Base-by-base conservation (phyloP, 2,329 filamentous ascomycete genomes). In the Botrytis hyacinthi region DNA sequence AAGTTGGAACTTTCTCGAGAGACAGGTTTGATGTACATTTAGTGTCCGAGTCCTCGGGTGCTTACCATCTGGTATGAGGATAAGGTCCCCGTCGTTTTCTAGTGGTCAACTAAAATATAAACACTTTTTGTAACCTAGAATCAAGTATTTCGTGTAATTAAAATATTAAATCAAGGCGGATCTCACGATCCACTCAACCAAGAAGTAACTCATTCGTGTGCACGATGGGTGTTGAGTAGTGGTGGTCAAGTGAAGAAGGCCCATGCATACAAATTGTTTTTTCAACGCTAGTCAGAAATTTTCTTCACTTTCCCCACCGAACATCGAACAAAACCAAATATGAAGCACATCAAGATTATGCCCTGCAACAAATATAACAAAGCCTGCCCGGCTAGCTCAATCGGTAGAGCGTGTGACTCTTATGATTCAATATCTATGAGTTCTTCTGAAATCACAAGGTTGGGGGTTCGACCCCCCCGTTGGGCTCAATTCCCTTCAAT, bases 361-460 rank as follows among this genome's bases (percentile, higher is more conserved):
- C 12, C 5, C 10, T 37, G 9, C 40, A 68, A 44, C 48, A 57
- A 42, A 22, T 22, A 29, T 1, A 57, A 57, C 51, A 72, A 68
- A 73, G 63, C 59, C 66, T 46, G 75, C 77, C 77, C 75, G 76
- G 77, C 73, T 78, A 79, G 78, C 78, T 79, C 78, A 79, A 78
- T 79, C 78, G 78, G 78, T 79, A 79, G 78, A 79, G 78, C 78
- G 78, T 80, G 77, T 77, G 78, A 75, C 77, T 79, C 77, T 79
- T 78, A 79, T 4, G 71, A 61, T 72, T 61, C 26, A 54, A 57
- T 29, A 57, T 42, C 48, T 68, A 54, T 40, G 65, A 68, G 65
- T 68, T 68, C 35, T 37, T 67, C 46, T 57, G 65, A 40, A 22
- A 69, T 69, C 66, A 69, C 66, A 69, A 69, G 66, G 66, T 69